A percentile compares a stretch with the other conserved stretches of the same genome.
phyloP scores from a whole-genome alignment of 2,329 filamentous ascomycete genomes.

The Coniochaeta sp. region DNA sequence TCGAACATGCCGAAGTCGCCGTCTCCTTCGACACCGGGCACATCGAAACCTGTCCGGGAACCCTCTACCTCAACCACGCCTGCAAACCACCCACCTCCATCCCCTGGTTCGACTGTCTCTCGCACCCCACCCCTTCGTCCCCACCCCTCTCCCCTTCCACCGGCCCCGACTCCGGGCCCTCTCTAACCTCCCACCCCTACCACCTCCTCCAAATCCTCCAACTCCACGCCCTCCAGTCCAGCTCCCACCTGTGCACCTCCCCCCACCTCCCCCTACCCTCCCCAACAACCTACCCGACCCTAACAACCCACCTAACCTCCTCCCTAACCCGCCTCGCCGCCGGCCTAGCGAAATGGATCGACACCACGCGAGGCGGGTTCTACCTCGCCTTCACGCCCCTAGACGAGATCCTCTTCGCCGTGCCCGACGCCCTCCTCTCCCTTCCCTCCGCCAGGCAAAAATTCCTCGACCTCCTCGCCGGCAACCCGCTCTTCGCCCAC shows the following conservation, averaged over 20 bases:
- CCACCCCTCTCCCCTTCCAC: background rate
- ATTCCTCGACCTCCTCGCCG: background rate
- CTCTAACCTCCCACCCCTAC: slow-evolving; percentile 1
- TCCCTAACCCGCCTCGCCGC: background rate
- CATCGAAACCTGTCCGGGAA: slow-evolving; percentile 1
- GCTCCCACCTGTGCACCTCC: background rate
- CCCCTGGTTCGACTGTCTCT: slow-evolving; percentile 4
- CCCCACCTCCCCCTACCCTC: background rate
- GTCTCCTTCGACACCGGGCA: background rate
- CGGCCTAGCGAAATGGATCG: background rate
- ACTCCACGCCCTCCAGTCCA: background rate
- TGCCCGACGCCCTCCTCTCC: background rate
- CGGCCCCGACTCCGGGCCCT: background rate
- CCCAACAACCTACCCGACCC: background rate
- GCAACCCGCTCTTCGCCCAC: background rate
- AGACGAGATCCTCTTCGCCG: slow-evolving; percentile 2
- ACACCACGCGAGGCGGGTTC: background rate
- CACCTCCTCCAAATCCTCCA: slow-evolving; percentile 3
- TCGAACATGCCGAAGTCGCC: background rate
- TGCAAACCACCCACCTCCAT: background rate
- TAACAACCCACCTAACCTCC: background rate
- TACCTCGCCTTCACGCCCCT: slow-evolving; percentile 2
- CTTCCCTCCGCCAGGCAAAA: background rate
- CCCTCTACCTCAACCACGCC: slow-evolving; percentile 2
- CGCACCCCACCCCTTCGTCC: background rate